phyloP scores from a whole-genome alignment of 768 basidiomycete genomes.

The Mycena haematopus region DNA sequence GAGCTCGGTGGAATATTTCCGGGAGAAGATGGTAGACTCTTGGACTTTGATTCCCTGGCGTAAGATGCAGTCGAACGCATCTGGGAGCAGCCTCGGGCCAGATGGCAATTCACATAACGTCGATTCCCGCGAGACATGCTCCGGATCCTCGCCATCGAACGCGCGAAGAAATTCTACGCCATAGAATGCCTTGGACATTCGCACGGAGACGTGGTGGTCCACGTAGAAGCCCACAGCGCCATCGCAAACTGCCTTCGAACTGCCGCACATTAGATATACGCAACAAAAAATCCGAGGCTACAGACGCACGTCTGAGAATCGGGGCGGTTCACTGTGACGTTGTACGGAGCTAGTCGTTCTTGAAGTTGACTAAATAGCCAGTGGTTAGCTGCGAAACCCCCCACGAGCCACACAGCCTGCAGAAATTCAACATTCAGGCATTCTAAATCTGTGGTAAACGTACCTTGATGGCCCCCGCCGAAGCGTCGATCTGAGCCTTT shows the following conservation, averaged over 20 bases:
- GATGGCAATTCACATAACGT: conserved; percentile 78
- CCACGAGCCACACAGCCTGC: conserved; percentile 84
- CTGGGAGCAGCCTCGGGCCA: conserved; percentile 77
- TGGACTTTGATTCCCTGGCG: conserved; percentile 74
- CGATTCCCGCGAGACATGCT: conserved; percentile 68
- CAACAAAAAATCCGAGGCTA: conserved; percentile 1
- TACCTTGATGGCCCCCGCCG: conserved; percentile 71
- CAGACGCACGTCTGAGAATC: conserved; percentile 75
- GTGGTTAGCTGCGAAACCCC: conserved; percentile 83
- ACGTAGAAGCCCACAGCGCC: conserved; percentile 86
- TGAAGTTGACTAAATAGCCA: conserved; percentile 82
- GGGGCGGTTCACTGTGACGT: conserved; percentile 72
- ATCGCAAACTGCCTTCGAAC: conserved; percentile 86
- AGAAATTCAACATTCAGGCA: conserved; percentile 12
- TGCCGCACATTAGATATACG: conserved; percentile 35
- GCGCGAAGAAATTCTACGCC: conserved; percentile 81
- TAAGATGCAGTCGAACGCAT: conserved; percentile 84
- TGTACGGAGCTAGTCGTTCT: conserved; percentile 62
- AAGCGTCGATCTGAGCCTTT: conserved; percentile 71
- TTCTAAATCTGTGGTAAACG: conserved; percentile 1
- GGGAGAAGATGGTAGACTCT: conserved; percentile 80
- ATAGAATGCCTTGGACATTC: conserved; percentile 83
- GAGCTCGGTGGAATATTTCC: conserved; percentile 84
- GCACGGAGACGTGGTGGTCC: conserved; percentile 83
- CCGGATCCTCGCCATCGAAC: conserved; percentile 66